These are phyloP conservation scores for Mycena olivaceomarginata DNA, from an alignment of 768 basidiomycete genomes.

Conservation along the genomic window DNA sequence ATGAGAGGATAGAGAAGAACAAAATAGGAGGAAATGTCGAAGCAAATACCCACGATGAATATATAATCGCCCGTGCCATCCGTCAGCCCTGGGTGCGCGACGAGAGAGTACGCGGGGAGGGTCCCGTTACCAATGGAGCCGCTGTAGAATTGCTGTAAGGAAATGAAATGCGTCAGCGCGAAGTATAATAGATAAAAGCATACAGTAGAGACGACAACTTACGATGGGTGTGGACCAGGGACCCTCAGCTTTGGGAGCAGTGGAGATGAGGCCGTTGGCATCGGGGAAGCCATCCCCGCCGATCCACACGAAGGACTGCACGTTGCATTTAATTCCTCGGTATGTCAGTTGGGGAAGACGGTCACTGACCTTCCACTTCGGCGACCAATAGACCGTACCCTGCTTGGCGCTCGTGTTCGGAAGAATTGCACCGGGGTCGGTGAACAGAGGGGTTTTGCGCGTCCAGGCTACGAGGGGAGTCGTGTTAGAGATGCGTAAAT, in stretches of 20 bases:
- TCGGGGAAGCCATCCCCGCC: conserved; percentile 6
- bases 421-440: conserved; percentile 12
- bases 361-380: conserved; percentile 23
- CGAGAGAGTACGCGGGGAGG: conserved; percentile 33
- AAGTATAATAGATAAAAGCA: neutral
- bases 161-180: neutral
- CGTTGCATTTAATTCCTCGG: neutral
- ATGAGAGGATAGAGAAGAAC: too few relatives aligned
- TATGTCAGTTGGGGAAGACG: neutral
- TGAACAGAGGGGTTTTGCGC: conserved; percentile 9
- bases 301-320: conserved; percentile 35
- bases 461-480: conserved; percentile 22
- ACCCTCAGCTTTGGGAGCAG: conserved; percentile 4
- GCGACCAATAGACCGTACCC: conserved; percentile 36
- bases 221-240: neutral
- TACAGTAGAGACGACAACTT: neutral
- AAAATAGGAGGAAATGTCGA: neutral
- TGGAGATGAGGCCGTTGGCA: conserved; percentile 8
- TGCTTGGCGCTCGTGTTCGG: conserved; percentile 26
- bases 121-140: conserved; percentile 32
- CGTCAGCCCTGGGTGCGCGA: conserved; percentile 34
- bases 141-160: conserved; percentile 26
- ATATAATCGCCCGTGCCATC: conserved; percentile 41
- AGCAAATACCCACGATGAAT: conserved; percentile 33
- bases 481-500: neutral